Percentiles rank a stretch among this genome's conserved stretches.
These are phyloP conservation scores for Urostyla sp. DNA, from an alignment of 73 alveolate genomes.

Conservation along the genomic window DNA sequence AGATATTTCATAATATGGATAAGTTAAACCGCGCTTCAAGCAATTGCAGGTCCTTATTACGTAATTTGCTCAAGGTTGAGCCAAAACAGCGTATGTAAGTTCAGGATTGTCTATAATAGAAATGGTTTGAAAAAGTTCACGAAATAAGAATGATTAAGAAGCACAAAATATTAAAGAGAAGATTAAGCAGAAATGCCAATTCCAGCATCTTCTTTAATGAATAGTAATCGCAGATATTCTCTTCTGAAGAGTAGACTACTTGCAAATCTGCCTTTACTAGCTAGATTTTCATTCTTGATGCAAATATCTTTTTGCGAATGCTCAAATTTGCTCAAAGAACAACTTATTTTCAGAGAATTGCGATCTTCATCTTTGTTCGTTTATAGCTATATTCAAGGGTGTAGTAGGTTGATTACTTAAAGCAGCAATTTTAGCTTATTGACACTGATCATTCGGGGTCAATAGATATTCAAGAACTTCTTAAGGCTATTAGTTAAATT, in stretches of 20 bases:
- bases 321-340: slow-evolving; percentile 54
- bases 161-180: too few species aligned
- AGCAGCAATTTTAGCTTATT: slow-evolving; percentile 86
- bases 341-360: slow-evolving; percentile 76
- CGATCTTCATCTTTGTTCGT: slow-evolving; percentile 70
- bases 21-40: slow-evolving; percentile 60
- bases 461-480: slow-evolving; percentile 85
- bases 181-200: too few species aligned
- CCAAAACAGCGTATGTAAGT: slow-evolving; percentile 67
- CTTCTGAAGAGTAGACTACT: not conserved
- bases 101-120: slow-evolving; percentile 66
- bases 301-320: not conserved
- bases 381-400: slow-evolving; percentile 73
- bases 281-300: slow-evolving; percentile 5
- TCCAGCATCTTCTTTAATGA: too few species aligned
- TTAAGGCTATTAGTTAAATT: slow-evolving; percentile 69
- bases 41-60: slow-evolving; percentile 70
- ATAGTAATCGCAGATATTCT: not conserved
- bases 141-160: too few species aligned
- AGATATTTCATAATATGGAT: slow-evolving; percentile 1
- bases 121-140: slow-evolving; percentile 66
- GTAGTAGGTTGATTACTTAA: slow-evolving; percentile 83
- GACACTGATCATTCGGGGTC: slow-evolving; percentile 93
- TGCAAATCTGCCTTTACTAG: not conserved
- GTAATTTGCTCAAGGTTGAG: slow-evolving; percentile 49